Conservation (phyloP, 768 basidiomycete species). For the Botryobasidium botryosum region DNA sequence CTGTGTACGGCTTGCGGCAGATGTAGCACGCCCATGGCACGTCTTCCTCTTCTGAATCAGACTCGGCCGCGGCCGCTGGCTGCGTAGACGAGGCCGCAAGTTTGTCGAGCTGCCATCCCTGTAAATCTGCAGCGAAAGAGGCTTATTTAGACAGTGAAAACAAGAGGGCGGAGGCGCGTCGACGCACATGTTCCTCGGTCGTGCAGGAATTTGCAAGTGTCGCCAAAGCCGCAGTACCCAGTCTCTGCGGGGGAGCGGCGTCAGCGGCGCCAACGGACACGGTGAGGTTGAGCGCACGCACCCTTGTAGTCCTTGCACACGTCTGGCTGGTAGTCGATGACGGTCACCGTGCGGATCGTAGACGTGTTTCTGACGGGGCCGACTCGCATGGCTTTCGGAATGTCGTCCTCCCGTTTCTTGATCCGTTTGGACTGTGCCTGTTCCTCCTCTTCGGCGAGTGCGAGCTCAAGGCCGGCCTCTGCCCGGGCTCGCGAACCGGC, state of each 20-base stretch:
- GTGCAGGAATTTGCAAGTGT: slow-evolving; percentile 97
- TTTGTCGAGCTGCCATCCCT: slow-evolving; percentile 97
- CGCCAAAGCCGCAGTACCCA: slow-evolving; percentile 96
- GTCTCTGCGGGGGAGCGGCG: slow-evolving; percentile 44
- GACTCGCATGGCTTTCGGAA: slow-evolving; percentile 76
- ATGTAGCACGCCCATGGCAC: slow-evolving; percentile 98
- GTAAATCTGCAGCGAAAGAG: slow-evolving; percentile 45
- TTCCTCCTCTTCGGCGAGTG: slow-evolving; percentile 62
- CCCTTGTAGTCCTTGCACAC: slow-evolving; percentile 99
- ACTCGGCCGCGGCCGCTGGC: slow-evolving; percentile 37
- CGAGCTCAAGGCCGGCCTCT: slow-evolving; percentile 50
- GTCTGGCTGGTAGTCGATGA: slow-evolving; percentile 95
- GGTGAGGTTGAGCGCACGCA: slow-evolving; percentile 22
- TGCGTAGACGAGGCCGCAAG: slow-evolving; percentile 61
- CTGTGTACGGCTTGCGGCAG: slow-evolving; percentile 85
- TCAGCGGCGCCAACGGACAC: background rate
- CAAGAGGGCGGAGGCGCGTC: background rate
- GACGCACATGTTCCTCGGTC: slow-evolving; percentile 85
- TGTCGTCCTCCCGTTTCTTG: slow-evolving; percentile 55
- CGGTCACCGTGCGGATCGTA: slow-evolving; percentile 87
- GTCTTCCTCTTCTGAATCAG: slow-evolving; percentile 66
- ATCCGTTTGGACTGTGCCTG: slow-evolving; percentile 46
- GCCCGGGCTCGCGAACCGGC: slow-evolving; percentile 51
- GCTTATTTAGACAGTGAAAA: background rate
- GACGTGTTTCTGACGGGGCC: slow-evolving; percentile 56